These are phyloP conservation scores for Cucurbitaria berberidis DNA, from an alignment of 2,329 filamentous ascomycete genomes.

Conservation along the genomic window DNA sequence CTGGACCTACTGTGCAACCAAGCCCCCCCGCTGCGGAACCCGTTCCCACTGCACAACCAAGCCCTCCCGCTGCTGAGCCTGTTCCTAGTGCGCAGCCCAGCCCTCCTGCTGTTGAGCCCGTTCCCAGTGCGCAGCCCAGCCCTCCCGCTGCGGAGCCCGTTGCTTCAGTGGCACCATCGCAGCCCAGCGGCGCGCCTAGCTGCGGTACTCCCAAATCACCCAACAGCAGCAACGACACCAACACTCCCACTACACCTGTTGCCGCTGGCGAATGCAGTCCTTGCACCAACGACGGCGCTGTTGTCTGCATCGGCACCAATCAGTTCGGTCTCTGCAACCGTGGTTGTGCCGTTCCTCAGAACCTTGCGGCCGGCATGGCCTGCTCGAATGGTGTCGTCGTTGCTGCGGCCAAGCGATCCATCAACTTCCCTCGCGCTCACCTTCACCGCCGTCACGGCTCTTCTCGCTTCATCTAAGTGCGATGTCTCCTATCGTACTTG, in stretches of 20 bases:
- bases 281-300: conserved; percentile 49
- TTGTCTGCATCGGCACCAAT: conserved; percentile 53
- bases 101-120: conserved; percentile 18
- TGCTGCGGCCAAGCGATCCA: conserved; percentile 20
- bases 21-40: conserved; percentile 19
- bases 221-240: conserved; percentile 14
- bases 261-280: conserved; percentile 31
- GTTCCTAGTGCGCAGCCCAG: conserved; percentile 8
- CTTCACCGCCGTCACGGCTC: conserved; percentile 39
- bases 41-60: conserved; percentile 1
- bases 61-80: conserved; percentile 2
- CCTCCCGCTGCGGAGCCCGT: conserved; percentile 18
- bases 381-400: conserved; percentile 46
- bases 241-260: conserved; percentile 16
- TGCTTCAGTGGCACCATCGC: conserved; percentile 12
- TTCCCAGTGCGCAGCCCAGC: conserved; percentile 1
- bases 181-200: conserved; percentile 10
- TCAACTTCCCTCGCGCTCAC: conserved; percentile 34
- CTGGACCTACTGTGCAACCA: neutral
- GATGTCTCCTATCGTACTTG: conserved; percentile 1
- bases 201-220: too few relatives aligned
- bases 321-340: conserved; percentile 55
- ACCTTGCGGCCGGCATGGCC: conserved; percentile 50
- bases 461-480: conserved; percentile 27
- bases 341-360: conserved; percentile 49